A percentile compares a stretch with the other conserved stretches of the same genome.
These are phyloP conservation scores for Fagopyrum homotropicum DNA, from an alignment of 148 eudicot species.

Conservation along the genomic window DNA sequence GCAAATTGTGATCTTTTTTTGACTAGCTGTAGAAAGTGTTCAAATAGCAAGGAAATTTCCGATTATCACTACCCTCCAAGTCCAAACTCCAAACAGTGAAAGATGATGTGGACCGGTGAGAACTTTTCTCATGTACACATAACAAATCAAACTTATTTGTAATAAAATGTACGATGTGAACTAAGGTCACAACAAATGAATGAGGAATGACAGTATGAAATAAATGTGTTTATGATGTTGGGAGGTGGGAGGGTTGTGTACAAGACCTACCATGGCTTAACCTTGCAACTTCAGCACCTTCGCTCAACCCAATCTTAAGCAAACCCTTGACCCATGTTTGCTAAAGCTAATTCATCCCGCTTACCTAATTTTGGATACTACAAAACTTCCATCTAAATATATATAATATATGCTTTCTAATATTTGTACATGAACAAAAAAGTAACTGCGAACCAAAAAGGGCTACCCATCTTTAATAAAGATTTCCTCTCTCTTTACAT, in stretches of 20 bases:
- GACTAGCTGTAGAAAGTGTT: too few relatives aligned
- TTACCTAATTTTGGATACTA: neutral
- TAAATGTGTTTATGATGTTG: neutral
- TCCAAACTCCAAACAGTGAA: too few relatives aligned
- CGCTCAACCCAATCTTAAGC: slow-evolving; percentile 9
- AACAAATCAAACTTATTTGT: too few relatives aligned
- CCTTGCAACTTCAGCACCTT: slow-evolving; percentile 5
- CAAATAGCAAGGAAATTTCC: too few relatives aligned
- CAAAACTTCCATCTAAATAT: neutral
- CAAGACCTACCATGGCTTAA: slow-evolving; percentile 8
- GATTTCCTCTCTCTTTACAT: neutral
- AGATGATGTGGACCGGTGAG: too few relatives aligned
- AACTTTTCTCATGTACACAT: too few relatives aligned
- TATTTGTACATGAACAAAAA: neutral
- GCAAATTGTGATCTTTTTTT: too few relatives aligned
- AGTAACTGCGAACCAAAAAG: neutral
- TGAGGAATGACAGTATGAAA: too few relatives aligned
- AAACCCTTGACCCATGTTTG: neutral
- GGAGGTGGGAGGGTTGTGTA: slow-evolving; percentile 10
- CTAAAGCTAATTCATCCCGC: slow-evolving; percentile 3
- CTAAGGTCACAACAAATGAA: too few relatives aligned
- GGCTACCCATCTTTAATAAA: neutral
- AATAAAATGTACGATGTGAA: too few relatives aligned
- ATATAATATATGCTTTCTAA: neutral
- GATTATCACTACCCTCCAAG: too few relatives aligned